A percentile compares a stretch with the other conserved stretches of the same genome.
phyloP scores from a whole-genome alignment of 805 yeast genomes.

The Nakazawaea ishiwadae region DNA sequence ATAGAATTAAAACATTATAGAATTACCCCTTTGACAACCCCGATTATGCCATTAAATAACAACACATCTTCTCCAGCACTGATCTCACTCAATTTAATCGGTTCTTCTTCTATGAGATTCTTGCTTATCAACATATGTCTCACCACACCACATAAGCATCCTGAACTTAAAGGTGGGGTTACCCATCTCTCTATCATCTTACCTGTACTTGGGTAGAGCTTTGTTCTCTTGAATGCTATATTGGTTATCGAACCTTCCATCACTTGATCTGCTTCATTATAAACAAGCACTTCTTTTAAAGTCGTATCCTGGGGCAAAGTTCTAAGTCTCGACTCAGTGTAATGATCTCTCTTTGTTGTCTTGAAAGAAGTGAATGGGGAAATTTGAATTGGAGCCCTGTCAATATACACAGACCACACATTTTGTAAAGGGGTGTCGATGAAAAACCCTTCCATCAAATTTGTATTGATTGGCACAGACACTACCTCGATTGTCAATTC shows the following conservation, averaged over 20 bases:
- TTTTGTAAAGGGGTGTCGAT: neutral
- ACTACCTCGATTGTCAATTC: slow-evolving; percentile 31
- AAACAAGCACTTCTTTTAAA: slow-evolving; percentile 62
- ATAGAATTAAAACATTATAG: neutral
- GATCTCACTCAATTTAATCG: slow-evolving; percentile 41
- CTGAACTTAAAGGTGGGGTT: slow-evolving; percentile 75
- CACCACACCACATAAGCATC: slow-evolving; percentile 83
- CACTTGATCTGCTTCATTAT: slow-evolving; percentile 53
- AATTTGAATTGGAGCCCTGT: slow-evolving; percentile 42
- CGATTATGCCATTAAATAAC: slow-evolving; percentile 78
- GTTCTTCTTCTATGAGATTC: slow-evolving; percentile 49
- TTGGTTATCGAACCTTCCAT: slow-evolving; percentile 84
- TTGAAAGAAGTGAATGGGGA: slow-evolving; percentile 85
- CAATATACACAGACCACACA: slow-evolving; percentile 61
- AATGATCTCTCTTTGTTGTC: slow-evolving; percentile 68
- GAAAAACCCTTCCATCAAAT: slow-evolving; percentile 11
- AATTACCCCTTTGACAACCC: slow-evolving; percentile 62
- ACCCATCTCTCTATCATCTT: slow-evolving; percentile 49
- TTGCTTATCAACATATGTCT: slow-evolving; percentile 59
- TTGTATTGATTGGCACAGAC: slow-evolving; percentile 18
- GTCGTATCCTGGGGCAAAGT: slow-evolving; percentile 28
- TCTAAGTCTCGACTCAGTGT: slow-evolving; percentile 57
- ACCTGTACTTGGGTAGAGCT: slow-evolving; percentile 22
- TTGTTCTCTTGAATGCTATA: slow-evolving; percentile 53
- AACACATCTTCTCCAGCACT: slow-evolving; percentile 64